A percentile compares a stretch with the other conserved stretches of the same genome.
phyloP scores from a whole-genome alignment of 2,329 filamentous ascomycete genomes.

The Nannizziopsis barbatae region DNA sequence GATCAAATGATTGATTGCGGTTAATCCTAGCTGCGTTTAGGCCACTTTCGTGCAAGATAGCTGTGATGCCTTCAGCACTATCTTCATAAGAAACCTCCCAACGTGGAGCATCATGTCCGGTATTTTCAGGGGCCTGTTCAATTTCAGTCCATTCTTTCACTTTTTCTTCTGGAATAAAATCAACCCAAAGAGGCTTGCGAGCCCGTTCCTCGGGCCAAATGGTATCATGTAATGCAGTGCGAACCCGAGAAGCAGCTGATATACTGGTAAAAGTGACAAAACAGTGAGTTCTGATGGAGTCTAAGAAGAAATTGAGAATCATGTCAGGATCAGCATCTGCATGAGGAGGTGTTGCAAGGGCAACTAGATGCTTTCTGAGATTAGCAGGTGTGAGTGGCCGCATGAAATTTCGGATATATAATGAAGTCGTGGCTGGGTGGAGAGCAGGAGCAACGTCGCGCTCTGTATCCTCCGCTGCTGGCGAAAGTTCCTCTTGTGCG shows the following conservation, averaged over 20 bases:
- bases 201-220: constrained; percentile 82
- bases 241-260: constrained; percentile 63
- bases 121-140: constrained; percentile 47
- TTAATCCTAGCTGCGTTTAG: constrained; percentile 2
- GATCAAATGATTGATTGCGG: constrained; percentile 18
- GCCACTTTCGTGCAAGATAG: constrained; percentile 43
- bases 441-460: constrained; percentile 44
- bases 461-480: constrained; percentile 29
- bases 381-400: constrained; percentile 62
- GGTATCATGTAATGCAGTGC: constrained; percentile 61
- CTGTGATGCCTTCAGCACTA: constrained; percentile 46
- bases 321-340: constrained; percentile 43
- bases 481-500: constrained; percentile 20
- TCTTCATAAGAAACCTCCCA: constrained; percentile 66
- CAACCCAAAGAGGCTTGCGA: constrained; percentile 73
- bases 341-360: constrained; percentile 53
- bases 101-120: constrained; percentile 34
- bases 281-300: constrained; percentile 77
- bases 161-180: constrained; percentile 72
- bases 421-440: constrained; percentile 60
- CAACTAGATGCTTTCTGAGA: constrained; percentile 57
- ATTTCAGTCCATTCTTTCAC: constrained; percentile 61
- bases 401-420: constrained; percentile 88
- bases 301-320: constrained; percentile 63
- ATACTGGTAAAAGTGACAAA: constrained; percentile 62